phyloP scores from a whole-genome alignment of 2,329 filamentous ascomycete genomes.

The Neonectria hederae region DNA sequence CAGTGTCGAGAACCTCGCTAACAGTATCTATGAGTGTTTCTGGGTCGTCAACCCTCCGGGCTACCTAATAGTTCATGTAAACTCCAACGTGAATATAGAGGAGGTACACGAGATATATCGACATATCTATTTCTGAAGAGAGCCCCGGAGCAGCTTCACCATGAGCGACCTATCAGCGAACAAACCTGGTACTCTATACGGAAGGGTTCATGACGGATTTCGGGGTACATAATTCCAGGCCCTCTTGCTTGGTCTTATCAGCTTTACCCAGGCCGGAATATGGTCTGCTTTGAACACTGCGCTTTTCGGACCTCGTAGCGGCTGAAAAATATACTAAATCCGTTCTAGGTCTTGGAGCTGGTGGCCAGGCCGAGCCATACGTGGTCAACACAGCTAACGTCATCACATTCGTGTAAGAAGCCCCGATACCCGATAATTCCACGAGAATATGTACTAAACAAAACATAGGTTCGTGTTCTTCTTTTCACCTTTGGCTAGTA shows the following conservation, averaged over 20 bases:
- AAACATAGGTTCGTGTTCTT: background rate
- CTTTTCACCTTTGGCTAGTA: background rate
- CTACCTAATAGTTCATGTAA: slow-evolving; percentile 8
- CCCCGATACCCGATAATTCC: background rate
- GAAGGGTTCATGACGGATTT: background rate
- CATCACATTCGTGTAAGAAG: background rate
- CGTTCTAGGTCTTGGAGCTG: background rate
- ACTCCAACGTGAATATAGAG: background rate
- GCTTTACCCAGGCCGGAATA: background rate
- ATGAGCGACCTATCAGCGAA: background rate
- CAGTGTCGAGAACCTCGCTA: slow-evolving; percentile 10
- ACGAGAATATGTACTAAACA: too few species aligned
- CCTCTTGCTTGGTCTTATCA: background rate
- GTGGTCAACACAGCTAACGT: background rate
- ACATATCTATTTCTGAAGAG: background rate
- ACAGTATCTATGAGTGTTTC: slow-evolving; percentile 7
- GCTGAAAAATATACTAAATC: background rate
- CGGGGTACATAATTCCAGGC: background rate
- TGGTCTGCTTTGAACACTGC: background rate
- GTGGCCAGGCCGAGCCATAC: background rate
- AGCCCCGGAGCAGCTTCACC: background rate
- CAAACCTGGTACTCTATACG: background rate
- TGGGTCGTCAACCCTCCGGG: slow-evolving; percentile 4
- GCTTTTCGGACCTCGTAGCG: background rate
- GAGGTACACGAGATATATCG: background rate